Base-by-base conservation (phyloP, 805 yeast species). In the Candida koratica region DNA sequence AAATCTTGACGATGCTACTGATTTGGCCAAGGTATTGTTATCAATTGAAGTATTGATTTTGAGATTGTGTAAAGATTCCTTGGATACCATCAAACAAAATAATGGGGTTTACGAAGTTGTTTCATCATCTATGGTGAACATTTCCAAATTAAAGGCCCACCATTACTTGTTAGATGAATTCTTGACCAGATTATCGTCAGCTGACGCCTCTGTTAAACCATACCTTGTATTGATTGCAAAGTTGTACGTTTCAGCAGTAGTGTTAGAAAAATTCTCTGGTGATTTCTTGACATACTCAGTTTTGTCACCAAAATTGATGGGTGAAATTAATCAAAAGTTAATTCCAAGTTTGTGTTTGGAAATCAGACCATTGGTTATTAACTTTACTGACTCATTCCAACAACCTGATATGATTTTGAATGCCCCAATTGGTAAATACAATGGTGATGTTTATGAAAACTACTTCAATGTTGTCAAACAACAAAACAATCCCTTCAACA, bases 401-500 rank as follows among this genome's bases (percentile, higher is more conserved):
- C 56, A 55, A 52, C 52, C 71, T 6, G 73, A 67, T 47, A 63
- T 58, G 64, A 40, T 67, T 46, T 52, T 67, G 37, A 64, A 65
- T 53, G 58, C 73, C 5, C 59, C 64, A 20, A 56, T 67, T 35
- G 73, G 69, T 34, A 55, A 55, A 41, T 67, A 59, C 51, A 58
- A 67, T 43, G 73, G 73, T 44, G 59, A 67, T 49, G 55, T 67
- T 39, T 67, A 67, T 46, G 66, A 65, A 47, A 66, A 67, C 54
- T 66, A 65, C 52, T 63, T 64, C 52, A 43, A 44, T 11, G 50
- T 48, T 13, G 67, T 66, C 24, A 66, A 65, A 49, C 34, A 39
- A 17, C 49, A 55, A 39, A 63, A 67, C 48, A 55, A 61, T 33
- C 61, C 65, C 36, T 42, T 45, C 23, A 44, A 53, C 17, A 48